Base-by-base conservation (phyloP, 2,329 filamentous ascomycete genomes). In the Clathrospora elynae region DNA sequence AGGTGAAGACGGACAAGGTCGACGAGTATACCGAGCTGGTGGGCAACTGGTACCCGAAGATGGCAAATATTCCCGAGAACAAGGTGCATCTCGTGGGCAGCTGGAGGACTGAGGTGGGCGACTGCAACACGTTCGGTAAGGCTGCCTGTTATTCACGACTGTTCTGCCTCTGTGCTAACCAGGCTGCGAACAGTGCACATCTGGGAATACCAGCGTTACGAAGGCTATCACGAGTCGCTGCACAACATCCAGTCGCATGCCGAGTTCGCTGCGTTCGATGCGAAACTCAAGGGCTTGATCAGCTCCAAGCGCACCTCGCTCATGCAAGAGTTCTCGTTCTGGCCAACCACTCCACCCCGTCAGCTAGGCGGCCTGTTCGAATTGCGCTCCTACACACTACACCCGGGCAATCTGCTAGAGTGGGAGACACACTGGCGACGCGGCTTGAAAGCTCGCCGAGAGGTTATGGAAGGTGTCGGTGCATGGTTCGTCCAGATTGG, bases 241-340 rank as follows among this genome's bases (percentile, higher is more conserved):
- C 82, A 96, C 75, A 83, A 81, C 59, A 96, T 97, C 56, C 84
- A 88, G 48, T 76, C 80, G 59, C 89, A 95, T 62, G 87, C 89
- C 51, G 90, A 90, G 12, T 97, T 90, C 70, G 75, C 84, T 56
- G 86, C 82, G 7, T 96, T 96, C 67, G 89, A 96, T 68, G 76
- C 76, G 51, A 88, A 92, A 73, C 85, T 99, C 37, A 91, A 90
- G 72, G 79, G 76, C n/a, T 77, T 97, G 50, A 92, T 99, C 66
- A 84, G 79, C 46, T 83, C 83, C 52, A 97, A 96, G 77, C 84
- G 85, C 57, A 87, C 86, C 4, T 96, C 91, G 0, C 80, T 99
- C 36, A 99, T 99, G 93, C 93, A 99, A 71, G 93, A 99, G 72
- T 99, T 99, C 74, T 96, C 91, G 23, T 99, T 99, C 80, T 99